Conservation (phyloP, 441 rosid species). For the Rhodomyrtus psidioides region DNA sequence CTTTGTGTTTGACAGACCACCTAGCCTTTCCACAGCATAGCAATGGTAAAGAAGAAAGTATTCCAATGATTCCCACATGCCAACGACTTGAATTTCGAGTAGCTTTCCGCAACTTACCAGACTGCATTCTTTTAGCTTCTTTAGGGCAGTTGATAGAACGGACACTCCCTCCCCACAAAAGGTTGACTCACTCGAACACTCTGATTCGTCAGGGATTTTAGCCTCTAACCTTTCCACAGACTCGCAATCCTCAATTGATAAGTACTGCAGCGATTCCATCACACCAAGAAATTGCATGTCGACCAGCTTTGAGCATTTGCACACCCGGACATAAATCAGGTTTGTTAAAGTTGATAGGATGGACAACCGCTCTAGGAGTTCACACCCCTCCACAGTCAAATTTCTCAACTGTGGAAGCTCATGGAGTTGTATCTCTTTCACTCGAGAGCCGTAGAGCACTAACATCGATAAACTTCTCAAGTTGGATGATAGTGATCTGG, state of each 20-base stretch:
- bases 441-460: not conserved
- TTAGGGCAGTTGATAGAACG: not conserved
- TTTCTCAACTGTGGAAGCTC: not conserved
- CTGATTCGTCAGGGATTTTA: not conserved
- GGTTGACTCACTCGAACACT: not conserved
- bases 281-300: not conserved
- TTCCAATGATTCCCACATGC: not conserved
- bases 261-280: not conserved
- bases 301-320: not conserved
- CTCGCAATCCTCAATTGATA: not conserved
- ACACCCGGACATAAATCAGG: not conserved
- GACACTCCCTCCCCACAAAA: not conserved
- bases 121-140: not conserved
- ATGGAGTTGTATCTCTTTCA: not conserved
- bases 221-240: not conserved
- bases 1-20: not conserved
- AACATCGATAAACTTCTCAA: not conserved
- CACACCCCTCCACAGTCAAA: not conserved
- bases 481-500: not conserved
- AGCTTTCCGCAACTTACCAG: not conserved
- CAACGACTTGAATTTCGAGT: not conserved
- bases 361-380: not conserved
- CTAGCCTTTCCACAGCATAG: not conserved
- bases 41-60: not conserved
- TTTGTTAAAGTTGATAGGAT: not conserved